Conservation (phyloP, 2,329 filamentous ascomycete genomes). For the Epicoccum nigrum region DNA sequence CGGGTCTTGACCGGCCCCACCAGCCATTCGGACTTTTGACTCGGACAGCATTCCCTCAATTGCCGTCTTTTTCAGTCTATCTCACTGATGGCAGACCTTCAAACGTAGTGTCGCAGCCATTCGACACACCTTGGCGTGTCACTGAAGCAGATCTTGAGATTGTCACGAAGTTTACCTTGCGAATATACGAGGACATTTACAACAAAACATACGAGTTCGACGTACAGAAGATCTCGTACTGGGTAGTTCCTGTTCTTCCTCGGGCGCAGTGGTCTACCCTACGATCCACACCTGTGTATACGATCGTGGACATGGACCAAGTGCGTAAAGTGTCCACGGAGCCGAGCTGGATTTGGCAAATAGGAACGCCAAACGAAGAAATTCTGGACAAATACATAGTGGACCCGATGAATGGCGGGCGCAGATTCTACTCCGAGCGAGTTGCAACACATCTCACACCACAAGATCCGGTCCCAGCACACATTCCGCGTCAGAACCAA, state of each 20-base stretch:
- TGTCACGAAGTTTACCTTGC: slow-evolving; percentile 75
- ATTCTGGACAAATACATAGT: slow-evolving; percentile 60
- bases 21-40: slow-evolving; percentile 74
- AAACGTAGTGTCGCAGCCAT: slow-evolving; percentile 57
- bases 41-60: slow-evolving; percentile 64
- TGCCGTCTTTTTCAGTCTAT: slow-evolving; percentile 75
- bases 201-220: slow-evolving; percentile 80
- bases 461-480: slow-evolving; percentile 67
- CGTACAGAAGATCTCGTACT: slow-evolving; percentile 75
- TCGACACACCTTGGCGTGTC: slow-evolving; percentile 55
- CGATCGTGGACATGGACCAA: slow-evolving; percentile 67
- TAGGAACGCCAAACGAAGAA: slow-evolving; percentile 47
- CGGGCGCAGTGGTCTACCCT: slow-evolving; percentile 1
- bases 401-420: slow-evolving; percentile 63
- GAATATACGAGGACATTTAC: slow-evolving; percentile 82
- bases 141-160: slow-evolving; percentile 55
- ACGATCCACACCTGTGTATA: slow-evolving; percentile 6
- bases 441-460: slow-evolving; percentile 63
- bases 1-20: slow-evolving; percentile 64
- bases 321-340: slow-evolving; percentile 51
- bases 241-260: slow-evolving; percentile 68
- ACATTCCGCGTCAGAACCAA: slow-evolving; percentile 51
- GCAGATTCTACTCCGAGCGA: slow-evolving; percentile 61
- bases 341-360: slow-evolving; percentile 55
- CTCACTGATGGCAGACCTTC: slow-evolving; percentile 69